Evolutionary conservation across 331 rosid genomes (phyloP), one percentile per base, ranked within the genome.

Genomic region (Quercus tomentella): DNA sequence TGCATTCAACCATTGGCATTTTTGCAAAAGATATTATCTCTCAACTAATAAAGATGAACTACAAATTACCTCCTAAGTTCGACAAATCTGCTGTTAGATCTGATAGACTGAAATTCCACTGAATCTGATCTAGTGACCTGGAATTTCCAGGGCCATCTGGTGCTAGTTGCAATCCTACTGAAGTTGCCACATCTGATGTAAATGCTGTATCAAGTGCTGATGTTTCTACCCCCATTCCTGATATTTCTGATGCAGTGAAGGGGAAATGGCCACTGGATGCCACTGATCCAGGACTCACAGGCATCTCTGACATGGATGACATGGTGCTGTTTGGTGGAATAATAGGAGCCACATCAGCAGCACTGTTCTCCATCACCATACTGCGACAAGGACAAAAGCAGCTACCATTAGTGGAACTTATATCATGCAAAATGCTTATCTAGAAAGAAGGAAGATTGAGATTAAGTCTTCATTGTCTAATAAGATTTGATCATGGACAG

Each of bases 241-340:
- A 88, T 83, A 96, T 87, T 66, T 96, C 99, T 6, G 99, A 90
- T n/a, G 98, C 92, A 20, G 93, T 87, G 85, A 93, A 96, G 56
- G 99, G 97, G 85, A 96, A 90, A 92, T 93, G 99, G 49, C 99
- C 98, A 51, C 98, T 93, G 43, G 99, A 93, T 72, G 99, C 97
- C 49, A 92, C 99, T 56, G 99, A 96, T 55, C 97, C 86, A 11
- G 99, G 99, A 85, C 99, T 96, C 82, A 92, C 88, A 12, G 97
- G 92, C 89, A 94, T 94, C 81, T 92, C 97, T 28, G 98, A 89
- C 88, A 88, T 80, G 33, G 97, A 82, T 56, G 97, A 82, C 91
- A 89, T 92, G 11, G 78, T 77, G 43, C 93, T 78, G 43, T 84
- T 94, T 60, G 92, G 95, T 23, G 94, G 98, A 80, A 89, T 86